These are phyloP conservation scores for Apiospora sp. DNA, from an alignment of 2,329 filamentous ascomycete species.

Conservation along the genomic window DNA sequence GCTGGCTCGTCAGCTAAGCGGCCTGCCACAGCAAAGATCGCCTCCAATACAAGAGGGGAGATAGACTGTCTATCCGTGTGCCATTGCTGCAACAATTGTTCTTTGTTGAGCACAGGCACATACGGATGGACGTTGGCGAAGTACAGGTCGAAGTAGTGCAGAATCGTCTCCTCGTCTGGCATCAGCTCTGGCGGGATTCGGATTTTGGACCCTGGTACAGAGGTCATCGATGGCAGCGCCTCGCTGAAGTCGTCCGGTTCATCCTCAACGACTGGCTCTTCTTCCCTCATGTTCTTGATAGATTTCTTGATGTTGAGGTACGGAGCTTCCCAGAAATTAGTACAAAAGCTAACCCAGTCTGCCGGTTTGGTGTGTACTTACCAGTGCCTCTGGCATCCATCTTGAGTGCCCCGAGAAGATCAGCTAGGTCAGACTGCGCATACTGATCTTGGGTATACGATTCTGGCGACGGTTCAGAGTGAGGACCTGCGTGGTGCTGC, in stretches of 20 bases:
- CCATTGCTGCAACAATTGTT: conserved; percentile 89
- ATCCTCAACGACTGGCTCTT: conserved; percentile 72
- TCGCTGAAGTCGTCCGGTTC: conserved; percentile 74
- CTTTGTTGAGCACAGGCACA: conserved; percentile 85
- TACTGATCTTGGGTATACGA: conserved; percentile 68
- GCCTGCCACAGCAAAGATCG: conserved; percentile 88
- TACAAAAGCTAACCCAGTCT: conserved; percentile 9
- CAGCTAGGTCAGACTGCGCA: conserved; percentile 75
- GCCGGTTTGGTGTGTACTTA: conserved; percentile 51
- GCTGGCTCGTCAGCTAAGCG: conserved; percentile 83
- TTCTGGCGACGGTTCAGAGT: conserved; percentile 53
- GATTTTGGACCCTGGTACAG: conserved; percentile 77
- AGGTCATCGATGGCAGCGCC: conserved; percentile 71
- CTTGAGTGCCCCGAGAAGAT: conserved; percentile 84
- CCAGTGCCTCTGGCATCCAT: conserved; percentile 88
- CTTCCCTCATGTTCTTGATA: conserved; percentile 55
- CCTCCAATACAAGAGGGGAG: conserved; percentile 87
- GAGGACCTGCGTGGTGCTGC: conserved; percentile 48
- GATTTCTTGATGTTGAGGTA: conserved; percentile 75
- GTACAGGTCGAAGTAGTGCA: conserved; percentile 89
- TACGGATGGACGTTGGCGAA: conserved; percentile 93
- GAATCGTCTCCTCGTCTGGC: conserved; percentile 83
- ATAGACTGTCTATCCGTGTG: conserved; percentile 81
- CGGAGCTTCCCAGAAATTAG: conserved; percentile 64
- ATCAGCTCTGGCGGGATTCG: conserved; percentile 92